Conservation (phyloP, 164 flowering plant species). For the Akebia trifoliata region DNA sequence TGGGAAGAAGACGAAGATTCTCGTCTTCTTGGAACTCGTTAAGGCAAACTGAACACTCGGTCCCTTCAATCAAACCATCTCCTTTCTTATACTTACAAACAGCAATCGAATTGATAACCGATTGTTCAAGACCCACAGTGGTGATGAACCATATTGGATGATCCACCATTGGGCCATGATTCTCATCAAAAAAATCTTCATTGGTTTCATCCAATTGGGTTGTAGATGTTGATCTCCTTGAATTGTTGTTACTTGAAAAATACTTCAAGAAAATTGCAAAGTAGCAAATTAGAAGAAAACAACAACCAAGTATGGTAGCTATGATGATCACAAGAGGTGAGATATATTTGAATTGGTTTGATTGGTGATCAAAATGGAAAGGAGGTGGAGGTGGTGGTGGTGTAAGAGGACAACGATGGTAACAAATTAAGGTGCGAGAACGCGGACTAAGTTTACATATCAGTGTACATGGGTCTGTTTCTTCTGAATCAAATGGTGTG, state of each 20-base stretch:
- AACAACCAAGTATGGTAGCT: conserved; percentile 20
- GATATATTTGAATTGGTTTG: conserved; percentile 2
- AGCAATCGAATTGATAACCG: conserved; percentile 38
- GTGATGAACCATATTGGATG: conserved; percentile 47
- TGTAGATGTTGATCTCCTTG: conserved; percentile 6
- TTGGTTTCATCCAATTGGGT: conserved; percentile 5
- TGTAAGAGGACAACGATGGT: background rate
- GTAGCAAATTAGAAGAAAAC: conserved; percentile 30
- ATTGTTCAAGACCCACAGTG: conserved; percentile 40
- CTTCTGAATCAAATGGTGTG: no score
- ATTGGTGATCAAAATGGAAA: background rate
- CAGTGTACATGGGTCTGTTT: no score
- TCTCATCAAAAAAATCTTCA: conserved; percentile 25
- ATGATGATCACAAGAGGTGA: conserved; percentile 26
- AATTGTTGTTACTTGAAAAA: conserved; percentile 10
- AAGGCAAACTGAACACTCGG: conserved; percentile 67
- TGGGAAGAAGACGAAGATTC: conserved; percentile 52
- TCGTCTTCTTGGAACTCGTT: conserved; percentile 54
- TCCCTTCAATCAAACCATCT: conserved; percentile 46
- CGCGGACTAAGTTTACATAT: no score
- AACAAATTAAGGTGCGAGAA: no score
- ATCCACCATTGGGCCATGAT: conserved; percentile 17
- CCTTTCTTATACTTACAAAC: conserved; percentile 33
- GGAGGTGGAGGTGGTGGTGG: conserved; percentile 15
- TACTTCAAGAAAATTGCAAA: conserved; percentile 25